Base-by-base conservation (phyloP, 768 basidiomycete genomes). In the Boletus coccyginus region DNA sequence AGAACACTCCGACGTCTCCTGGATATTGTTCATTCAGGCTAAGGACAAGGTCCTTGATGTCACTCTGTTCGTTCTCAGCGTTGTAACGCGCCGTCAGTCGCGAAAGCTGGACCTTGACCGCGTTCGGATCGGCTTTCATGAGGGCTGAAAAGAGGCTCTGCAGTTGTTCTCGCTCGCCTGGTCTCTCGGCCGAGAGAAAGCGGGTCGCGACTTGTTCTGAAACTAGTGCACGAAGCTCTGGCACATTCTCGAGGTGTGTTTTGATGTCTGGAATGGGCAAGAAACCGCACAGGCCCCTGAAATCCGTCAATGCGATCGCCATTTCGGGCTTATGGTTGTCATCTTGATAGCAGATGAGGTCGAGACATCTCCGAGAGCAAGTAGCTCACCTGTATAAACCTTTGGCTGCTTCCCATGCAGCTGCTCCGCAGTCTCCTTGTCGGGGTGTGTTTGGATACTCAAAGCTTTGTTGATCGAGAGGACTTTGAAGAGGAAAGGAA, bases 291-390 rank as follows among this genome's bases (percentile, higher is more conserved):
- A 98, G 77, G 2, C 91, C 97, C 39, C 77, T 77, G 78, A 98
- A 98, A 14, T 87, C 84, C 0, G 95, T 95, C 57, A 99, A 73
- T 0, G 97, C 97, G 38, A 99, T 80, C n/a, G 95, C 94, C 92
- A 99, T 96, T 71, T 99, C 97, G 3, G 97, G 97, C 73, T 99
- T 99, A 66, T 99, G 97, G 68, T 98, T 98, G 7, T 86, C 83
- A 71, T 99, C 97, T 92, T 58, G 39, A 38, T 21, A 35, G n/a
- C 36, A 16, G 50, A 58, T 67, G 24, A 61, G 55, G 60, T 24
- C 24, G 11, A 19, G 52, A 29, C n/a, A 41, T 42, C 42, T 13
- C 0, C 19, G 19, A 35, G 48, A 40, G 24, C 27, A 17, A 29
- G 32, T 31, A 13, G 67, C 79, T 55, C 63, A 90, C 94, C 95